Base-by-base conservation (phyloP, 345 rosid species). In the Arabidopsis arenosa region DNA sequence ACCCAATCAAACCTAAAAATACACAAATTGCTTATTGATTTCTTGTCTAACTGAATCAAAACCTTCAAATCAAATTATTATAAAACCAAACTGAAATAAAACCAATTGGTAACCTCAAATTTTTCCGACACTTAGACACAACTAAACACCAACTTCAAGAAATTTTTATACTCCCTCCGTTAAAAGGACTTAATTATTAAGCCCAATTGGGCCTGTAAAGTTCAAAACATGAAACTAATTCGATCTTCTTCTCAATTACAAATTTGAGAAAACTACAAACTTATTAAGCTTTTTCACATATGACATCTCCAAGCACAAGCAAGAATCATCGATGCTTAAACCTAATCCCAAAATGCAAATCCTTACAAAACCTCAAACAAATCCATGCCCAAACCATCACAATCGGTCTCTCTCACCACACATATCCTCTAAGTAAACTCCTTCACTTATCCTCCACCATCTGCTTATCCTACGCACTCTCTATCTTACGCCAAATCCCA, bases 351-450 rank as follows among this genome's bases (percentile, higher is more conserved):
- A 84, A 81, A 81, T 88, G 90, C 89, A 79, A 64, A 41, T 59
- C 83, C 79, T 52, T 85, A 5, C 5, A 40, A 76, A 13, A 68
- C 6, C 78, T 88, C 53, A 85, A 82, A 44, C 91, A 87, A 81
- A 73, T 81, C 75, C 93, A 88, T 60, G 73, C 79, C 32, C 88
- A 84, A 28, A 71, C 83, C 74, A 51, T 86, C 67, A 74, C 86
- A 17, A 79, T 74, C 0, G 88, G 87, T 12, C 89, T 88, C 63
- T 60, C 86, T 54, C 83, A 65, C 74, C 90, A 80, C 79, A 86
- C 89, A 12, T 87, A 82, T 81, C 96, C 92, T 60, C 89, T 88
- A 28, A 84, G 88, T 55, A 81, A 76, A 26, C 88, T 90, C 57
- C 91, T 90, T 61, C 74, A 33, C 70, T 53, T 64, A 11, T 83